Evolutionary conservation across 1,284 basidiomycete genomes (phyloP), one percentile per base, ranked within the genome.

Genomic region (Irpex rosettiformis): DNA sequence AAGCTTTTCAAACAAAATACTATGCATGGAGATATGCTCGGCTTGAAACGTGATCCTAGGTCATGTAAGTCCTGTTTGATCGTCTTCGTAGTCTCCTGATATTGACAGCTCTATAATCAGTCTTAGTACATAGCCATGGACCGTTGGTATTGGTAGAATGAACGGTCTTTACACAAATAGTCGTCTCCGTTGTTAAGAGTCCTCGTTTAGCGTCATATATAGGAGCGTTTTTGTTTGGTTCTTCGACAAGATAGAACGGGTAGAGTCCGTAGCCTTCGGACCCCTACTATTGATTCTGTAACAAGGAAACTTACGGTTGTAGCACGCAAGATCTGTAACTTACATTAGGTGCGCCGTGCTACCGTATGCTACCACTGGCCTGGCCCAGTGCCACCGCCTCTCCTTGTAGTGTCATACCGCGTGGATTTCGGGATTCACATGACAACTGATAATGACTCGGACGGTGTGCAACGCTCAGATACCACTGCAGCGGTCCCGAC

Each of bases 401-500:
- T n/a, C n/a, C n/a, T n/a, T n/a, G n/a, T n/a, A n/a, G n/a, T n/a
- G n/a, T n/a, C n/a, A n/a, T 16, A 37, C 33, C 33, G 16, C 33
- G 16, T 16, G 33, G 33, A 37, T 37, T 8, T 37, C 33, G 33
- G 33, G 11, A 37, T 37, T 37, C 33, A 37, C 33, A 37, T 37
- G 33, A 8, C 33, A n/a, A 37, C 33, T 37, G 33, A 37, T 16
- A 37, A 37, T 37, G 33, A 37, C 33, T 37, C 33, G 33, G 16
- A 37, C 33, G 16, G 16, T 16, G 4, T 16, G 11, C 10, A 37
- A 16, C 33, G 33, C 33, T 3, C 10, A 8, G 16, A 37, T 27
- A 16, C 27, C 48, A 28, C 48, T 24, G 48, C 27, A 10, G 8
- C 49, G 49, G 56, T 33, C 16, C 56, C 56, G 56, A 29, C 49